These are phyloP conservation scores for Hymenoscyphus linearis DNA, from an alignment of 2,329 filamentous ascomycete species.

Conservation along the genomic window DNA sequence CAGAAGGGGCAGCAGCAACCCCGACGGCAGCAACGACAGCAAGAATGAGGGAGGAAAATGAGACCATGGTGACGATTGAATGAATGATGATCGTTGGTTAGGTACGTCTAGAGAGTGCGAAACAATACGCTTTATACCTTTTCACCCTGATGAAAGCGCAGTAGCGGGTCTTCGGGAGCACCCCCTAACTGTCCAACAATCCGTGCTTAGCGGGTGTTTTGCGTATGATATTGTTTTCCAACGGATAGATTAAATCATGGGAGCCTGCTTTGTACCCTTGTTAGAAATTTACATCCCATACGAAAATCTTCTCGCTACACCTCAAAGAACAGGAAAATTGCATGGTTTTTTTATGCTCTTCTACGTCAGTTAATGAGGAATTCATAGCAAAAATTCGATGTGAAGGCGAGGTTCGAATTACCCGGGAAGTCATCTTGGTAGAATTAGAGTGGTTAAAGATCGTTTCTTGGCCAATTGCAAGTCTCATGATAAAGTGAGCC, in stretches of 20 bases:
- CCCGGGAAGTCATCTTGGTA: background rate
- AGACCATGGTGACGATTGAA: conserved; percentile 18
- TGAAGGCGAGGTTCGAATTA: background rate
- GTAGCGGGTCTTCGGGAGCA: background rate
- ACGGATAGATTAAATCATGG: background rate
- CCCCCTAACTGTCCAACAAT: background rate
- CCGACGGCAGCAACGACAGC: conserved; percentile 12
- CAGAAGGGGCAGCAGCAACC: conserved; percentile 14
- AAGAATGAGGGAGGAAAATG: conserved; percentile 19
- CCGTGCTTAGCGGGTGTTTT: background rate
- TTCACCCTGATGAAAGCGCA: background rate
- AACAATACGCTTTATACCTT: background rate
- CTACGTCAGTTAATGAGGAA: background rate
- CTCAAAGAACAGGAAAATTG: background rate
- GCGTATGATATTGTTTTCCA: background rate
- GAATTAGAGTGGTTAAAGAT: background rate
- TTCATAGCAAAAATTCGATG: background rate
- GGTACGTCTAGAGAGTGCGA: background rate
- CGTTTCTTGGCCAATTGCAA: background rate
- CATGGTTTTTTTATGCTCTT: background rate
- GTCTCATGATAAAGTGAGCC: background rate
- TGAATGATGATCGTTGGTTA: background rate
- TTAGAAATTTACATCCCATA: background rate
- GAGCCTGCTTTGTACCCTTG: background rate
- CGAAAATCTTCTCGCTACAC: background rate